phyloP scores from a whole-genome alignment of 1,139 yeast genomes.

The Diutina pseudorugosa region DNA sequence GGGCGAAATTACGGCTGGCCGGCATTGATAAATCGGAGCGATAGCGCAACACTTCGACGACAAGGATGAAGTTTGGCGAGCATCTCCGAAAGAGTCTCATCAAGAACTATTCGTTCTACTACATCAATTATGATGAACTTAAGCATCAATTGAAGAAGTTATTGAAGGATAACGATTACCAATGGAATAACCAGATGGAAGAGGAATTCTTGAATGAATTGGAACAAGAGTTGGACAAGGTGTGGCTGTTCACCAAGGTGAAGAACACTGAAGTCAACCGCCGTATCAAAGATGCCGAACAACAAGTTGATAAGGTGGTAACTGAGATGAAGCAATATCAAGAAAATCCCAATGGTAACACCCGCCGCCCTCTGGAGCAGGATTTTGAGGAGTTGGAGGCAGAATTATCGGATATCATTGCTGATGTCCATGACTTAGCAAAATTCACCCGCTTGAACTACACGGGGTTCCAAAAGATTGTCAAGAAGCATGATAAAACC shows the following conservation, averaged over 20 bases:
- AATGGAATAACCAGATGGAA: slow-evolving; percentile 70
- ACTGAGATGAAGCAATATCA: slow-evolving; percentile 16
- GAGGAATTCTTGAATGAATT: slow-evolving; percentile 65
- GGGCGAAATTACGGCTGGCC: neutral
- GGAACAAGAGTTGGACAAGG: slow-evolving; percentile 81
- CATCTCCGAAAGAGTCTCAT: slow-evolving; percentile 61
- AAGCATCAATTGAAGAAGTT: slow-evolving; percentile 69
- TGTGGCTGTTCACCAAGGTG: slow-evolving; percentile 78
- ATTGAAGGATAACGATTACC: slow-evolving; percentile 36
- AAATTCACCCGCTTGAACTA: slow-evolving; percentile 86
- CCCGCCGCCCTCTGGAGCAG: slow-evolving; percentile 41
- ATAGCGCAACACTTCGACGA: neutral
- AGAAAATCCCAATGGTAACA: slow-evolving; percentile 8
- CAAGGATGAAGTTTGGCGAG: slow-evolving; percentile 65
- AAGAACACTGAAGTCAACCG: slow-evolving; percentile 76
- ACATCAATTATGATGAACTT: slow-evolving; percentile 81
- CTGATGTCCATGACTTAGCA: slow-evolving; percentile 94
- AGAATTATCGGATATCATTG: slow-evolving; percentile 84
- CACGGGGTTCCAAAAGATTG: slow-evolving; percentile 91
- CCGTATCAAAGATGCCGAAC: slow-evolving; percentile 72
- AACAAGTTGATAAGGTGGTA: slow-evolving; percentile 53
- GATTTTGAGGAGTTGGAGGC: slow-evolving; percentile 88
- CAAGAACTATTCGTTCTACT: slow-evolving; percentile 80
- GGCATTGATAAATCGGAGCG: neutral
- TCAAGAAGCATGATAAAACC: slow-evolving; percentile 90